A percentile compares a stretch with the other conserved stretches of the same genome.
Conservation (phyloP, 108 stramenopile genomes). For the Conticribra guillardii region DNA sequence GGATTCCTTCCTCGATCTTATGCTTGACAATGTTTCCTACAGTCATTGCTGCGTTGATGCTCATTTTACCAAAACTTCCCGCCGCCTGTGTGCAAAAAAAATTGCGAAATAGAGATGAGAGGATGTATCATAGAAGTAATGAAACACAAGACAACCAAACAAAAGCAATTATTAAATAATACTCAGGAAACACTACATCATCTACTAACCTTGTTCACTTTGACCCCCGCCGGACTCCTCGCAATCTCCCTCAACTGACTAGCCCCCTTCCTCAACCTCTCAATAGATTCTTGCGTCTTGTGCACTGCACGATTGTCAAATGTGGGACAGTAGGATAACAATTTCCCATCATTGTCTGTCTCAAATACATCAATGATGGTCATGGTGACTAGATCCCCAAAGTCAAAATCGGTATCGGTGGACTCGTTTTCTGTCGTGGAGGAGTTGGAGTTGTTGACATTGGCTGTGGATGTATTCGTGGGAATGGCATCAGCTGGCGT, state of each 20-base stretch:
- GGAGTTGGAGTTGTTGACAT: background rate
- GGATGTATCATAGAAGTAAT: background rate
- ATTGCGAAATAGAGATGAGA: background rate
- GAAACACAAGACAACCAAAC: background rate
- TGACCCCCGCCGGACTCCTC: slow-evolving; percentile 65
- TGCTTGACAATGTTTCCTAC: slow-evolving; percentile 36
- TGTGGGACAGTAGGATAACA: slow-evolving; percentile 88
- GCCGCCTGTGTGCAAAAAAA: slow-evolving; percentile 19
- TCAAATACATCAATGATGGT: slow-evolving; percentile 93
- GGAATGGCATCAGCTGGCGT: background rate
- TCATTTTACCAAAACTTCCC: slow-evolving; percentile 31
- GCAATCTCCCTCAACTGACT: slow-evolving; percentile 58
- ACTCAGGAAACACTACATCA: background rate
- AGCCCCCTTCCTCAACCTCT: slow-evolving; percentile 72
- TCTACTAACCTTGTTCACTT: slow-evolving; percentile 54
- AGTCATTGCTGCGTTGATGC: slow-evolving; percentile 34
- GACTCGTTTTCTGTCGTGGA: slow-evolving; percentile 9
- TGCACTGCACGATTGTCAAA: slow-evolving; percentile 85
- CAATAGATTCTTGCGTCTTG: slow-evolving; percentile 78
- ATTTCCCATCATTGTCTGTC: slow-evolving; percentile 80
- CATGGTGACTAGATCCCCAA: slow-evolving; percentile 85
- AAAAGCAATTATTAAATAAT: background rate
- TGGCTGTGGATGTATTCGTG: background rate
- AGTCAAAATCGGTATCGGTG: slow-evolving; percentile 58
- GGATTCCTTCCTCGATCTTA: slow-evolving; percentile 49